Conservation (phyloP, 2,329 filamentous ascomycete genomes). For the Botrytis hyacinthi region DNA sequence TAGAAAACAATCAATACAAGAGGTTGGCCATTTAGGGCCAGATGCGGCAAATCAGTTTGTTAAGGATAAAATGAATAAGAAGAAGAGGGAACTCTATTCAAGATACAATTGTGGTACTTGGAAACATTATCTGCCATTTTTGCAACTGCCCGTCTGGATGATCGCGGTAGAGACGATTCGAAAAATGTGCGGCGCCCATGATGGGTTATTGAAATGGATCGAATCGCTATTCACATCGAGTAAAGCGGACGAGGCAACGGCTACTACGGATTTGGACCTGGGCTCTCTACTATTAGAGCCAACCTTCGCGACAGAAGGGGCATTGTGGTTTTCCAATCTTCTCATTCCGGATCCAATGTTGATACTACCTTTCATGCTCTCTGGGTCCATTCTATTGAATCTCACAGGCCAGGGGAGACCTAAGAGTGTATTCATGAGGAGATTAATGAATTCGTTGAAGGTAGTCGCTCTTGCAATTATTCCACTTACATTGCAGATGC, state of each 20-base stretch:
- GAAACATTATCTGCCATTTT: slow-evolving; percentile 38
- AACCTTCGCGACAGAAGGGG: slow-evolving; percentile 53
- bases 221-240: slow-evolving; percentile 16
- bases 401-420: slow-evolving; percentile 35
- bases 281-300: slow-evolving; percentile 22
- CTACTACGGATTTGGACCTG: background rate
- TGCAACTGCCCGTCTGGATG: slow-evolving; percentile 48
- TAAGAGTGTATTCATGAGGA: slow-evolving; percentile 27
- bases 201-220: slow-evolving; percentile 44
- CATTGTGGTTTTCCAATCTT: slow-evolving; percentile 60
- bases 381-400: slow-evolving; percentile 49
- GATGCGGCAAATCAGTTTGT: slow-evolving; percentile 22
- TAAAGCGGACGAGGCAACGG: background rate
- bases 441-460: slow-evolving; percentile 38
- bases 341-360: slow-evolving; percentile 51
- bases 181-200: slow-evolving; percentile 45
- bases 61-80: slow-evolving; percentile 30
- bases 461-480: slow-evolving; percentile 44
- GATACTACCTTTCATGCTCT: slow-evolving; percentile 49
- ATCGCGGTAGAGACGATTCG: slow-evolving; percentile 48
- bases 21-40: slow-evolving; percentile 33
- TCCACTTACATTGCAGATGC: slow-evolving; percentile 42
- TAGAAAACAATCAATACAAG: slow-evolving; percentile 32
- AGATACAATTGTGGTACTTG: slow-evolving; percentile 40
- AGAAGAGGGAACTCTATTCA: slow-evolving; percentile 37